These are phyloP conservation scores for Triticum aestivum DNA, from an alignment of 176 grass and related monocot genomes.

Conservation along the genomic window DNA sequence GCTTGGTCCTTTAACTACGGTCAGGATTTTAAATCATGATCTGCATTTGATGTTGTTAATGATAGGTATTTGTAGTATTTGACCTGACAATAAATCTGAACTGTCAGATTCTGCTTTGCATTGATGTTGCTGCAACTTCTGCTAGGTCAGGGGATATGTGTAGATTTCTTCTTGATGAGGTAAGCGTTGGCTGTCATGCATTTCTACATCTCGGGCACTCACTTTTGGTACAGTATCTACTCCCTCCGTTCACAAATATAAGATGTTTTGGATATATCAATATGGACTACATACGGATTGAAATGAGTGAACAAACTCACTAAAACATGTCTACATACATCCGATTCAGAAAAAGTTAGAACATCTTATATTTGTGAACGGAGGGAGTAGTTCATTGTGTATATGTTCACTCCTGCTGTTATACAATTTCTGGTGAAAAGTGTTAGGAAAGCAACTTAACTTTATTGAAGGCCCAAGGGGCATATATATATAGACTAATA, in stretches of 20 bases:
- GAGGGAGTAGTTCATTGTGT: neutral
- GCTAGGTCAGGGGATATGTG: slow-evolving; percentile 76
- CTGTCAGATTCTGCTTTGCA: slow-evolving; percentile 84
- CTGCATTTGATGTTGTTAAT: slow-evolving; percentile 18
- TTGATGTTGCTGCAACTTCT: slow-evolving; percentile 87
- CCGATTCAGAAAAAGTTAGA: too few species aligned
- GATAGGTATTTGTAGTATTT: slow-evolving; percentile 24
- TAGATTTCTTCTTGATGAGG: slow-evolving; percentile 80
- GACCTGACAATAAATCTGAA: slow-evolving; percentile 35
- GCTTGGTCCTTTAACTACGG: slow-evolving; percentile 77
- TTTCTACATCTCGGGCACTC: slow-evolving; percentile 1
- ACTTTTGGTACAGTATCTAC: neutral
- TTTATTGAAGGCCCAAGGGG: too few species aligned
- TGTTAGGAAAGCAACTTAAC: too few species aligned
- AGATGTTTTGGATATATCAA: too few species aligned
- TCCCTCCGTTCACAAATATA: too few species aligned
- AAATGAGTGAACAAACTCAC: too few species aligned
- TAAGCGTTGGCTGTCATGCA: slow-evolving; percentile 23
- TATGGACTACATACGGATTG: too few species aligned
- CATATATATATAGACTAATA: too few species aligned
- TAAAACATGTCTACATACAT: too few species aligned
- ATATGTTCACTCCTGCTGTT: neutral
- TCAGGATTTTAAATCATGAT: slow-evolving; percentile 39
- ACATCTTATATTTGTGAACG: too few species aligned
- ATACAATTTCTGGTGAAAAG: neutral